Conservation (phyloP, 495 filamentous ascomycete genomes). For the Aspergillus haitiensis region DNA sequence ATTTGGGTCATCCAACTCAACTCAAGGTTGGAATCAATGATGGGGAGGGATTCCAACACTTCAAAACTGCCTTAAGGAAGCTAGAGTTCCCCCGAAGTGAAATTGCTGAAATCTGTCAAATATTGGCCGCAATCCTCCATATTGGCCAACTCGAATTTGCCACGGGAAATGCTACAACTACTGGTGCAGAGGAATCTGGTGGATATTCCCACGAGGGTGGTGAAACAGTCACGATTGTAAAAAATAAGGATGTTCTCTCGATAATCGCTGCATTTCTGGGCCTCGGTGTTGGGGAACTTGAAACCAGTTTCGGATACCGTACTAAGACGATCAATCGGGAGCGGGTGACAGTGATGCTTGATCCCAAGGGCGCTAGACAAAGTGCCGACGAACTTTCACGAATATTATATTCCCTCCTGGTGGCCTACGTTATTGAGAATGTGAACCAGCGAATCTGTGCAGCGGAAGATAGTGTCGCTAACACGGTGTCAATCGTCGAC, state of each 20-base stretch:
- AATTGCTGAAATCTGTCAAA: constrained; percentile 95
- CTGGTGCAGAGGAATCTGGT: constrained; percentile 84
- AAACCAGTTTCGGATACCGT: constrained; percentile 87
- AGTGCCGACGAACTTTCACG: constrained; percentile 93
- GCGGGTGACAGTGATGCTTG: constrained; percentile 95
- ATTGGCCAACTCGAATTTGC: constrained; percentile 94
- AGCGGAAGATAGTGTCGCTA: constrained; percentile 80
- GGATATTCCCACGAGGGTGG: constrained; percentile 95
- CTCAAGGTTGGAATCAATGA: constrained; percentile 97
- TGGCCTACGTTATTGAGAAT: constrained; percentile 87
- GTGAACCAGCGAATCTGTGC: constrained; percentile 91
- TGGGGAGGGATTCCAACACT: constrained; percentile 90
- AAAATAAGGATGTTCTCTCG: constrained; percentile 85
- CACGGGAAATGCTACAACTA: constrained; percentile 73
- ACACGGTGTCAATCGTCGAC: constrained; percentile 92
- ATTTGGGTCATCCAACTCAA: constrained; percentile 93
- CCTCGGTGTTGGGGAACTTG: constrained; percentile 73
- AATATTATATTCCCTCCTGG: constrained; percentile 92
- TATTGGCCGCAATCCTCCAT: constrained; percentile 87
- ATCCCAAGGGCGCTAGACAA: constrained; percentile 81
- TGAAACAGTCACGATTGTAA: constrained; percentile 78
- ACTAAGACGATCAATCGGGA: constrained; percentile 93
- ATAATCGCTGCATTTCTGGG: constrained; percentile 92
- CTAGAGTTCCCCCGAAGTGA: constrained; percentile 90
- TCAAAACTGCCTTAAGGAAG: constrained; percentile 92